Evolutionary conservation across 768 basidiomycete genomes (phyloP).

Genomic region (Russula lepida): DNA sequence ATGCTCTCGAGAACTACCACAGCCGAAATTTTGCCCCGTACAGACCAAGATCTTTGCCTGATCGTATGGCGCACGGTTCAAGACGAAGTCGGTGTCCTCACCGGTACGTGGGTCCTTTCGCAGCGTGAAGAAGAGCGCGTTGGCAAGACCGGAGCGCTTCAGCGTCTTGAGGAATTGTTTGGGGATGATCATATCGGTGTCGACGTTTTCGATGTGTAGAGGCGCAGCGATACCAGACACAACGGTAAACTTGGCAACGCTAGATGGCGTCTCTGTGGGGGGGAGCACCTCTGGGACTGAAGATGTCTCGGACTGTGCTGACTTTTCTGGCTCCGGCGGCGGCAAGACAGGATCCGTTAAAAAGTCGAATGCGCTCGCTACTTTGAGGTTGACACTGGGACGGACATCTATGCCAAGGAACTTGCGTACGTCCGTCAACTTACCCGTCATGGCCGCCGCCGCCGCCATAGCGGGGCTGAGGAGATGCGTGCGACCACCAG

Average conservation of each 20-base stretch:
- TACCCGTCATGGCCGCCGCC: constrained; percentile 52
- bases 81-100: constrained; percentile 48
- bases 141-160: constrained; percentile 53
- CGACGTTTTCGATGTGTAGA: constrained; percentile 46
- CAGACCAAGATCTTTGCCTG: constrained; percentile 47
- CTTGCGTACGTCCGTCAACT: constrained; percentile 51
- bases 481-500: constrained; percentile 55
- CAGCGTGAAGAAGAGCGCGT: constrained; percentile 48
- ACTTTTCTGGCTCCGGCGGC: constrained; percentile 30
- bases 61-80: constrained; percentile 51
- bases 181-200: constrained; percentile 62
- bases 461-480: constrained; percentile 64
- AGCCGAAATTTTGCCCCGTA: constrained; percentile 55
- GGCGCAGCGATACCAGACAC: constrained; percentile 48
- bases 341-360: constrained; percentile 52
- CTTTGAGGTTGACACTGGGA: constrained; percentile 50
- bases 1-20: constrained; percentile 55
- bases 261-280: constrained; percentile 26
- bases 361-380: constrained; percentile 64
- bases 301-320: constrained; percentile 22
- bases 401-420: constrained; percentile 31
- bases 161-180: constrained; percentile 62
- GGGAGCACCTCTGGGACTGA: constrained; percentile 23
- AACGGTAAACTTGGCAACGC: constrained; percentile 37
- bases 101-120: constrained; percentile 44